Base-by-base conservation (phyloP, 2,329 filamentous ascomycete genomes). In the Cladophialophora bantiana region DNA sequence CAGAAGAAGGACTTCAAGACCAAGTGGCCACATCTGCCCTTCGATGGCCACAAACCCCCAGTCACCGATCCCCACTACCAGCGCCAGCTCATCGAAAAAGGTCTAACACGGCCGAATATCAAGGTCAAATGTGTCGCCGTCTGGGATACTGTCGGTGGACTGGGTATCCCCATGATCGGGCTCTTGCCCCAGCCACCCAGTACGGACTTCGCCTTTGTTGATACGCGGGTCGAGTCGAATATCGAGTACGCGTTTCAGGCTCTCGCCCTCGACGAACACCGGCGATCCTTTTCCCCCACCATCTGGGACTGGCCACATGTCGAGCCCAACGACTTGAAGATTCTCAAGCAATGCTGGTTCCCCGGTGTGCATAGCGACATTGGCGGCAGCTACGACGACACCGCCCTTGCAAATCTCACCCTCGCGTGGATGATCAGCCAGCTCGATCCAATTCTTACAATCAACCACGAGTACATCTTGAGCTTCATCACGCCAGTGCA, bases 361-460 rank as follows among this genome's bases (percentile, higher is more conserved):
- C 81, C 81, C 3, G 82, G 82, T 31, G 77, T 79, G 4, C 82
- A 85, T 73, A 77, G 78, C 20, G 84, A 84, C 69, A 74, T 83
- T 48, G 83, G 83, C 45, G 79, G 79, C 4, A 79, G 80, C 12
- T 83, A 83, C 66, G 77, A 78, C 56, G 82, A 84, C 69, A 79
- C 82, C 67, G 80, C 82, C 36, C 77, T 84, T 34, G 78, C 82
- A 15, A 83, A 84, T 68, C 77, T 84, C 58, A 79, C 80, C 26
- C 75, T 84, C 9, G 81, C 81, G 1, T 84, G 82, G 82, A 84
- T 84, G 82, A 82, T 84, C 74, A 74, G 81, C 67, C 75, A 81
- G 61, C 74, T 82, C 32, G 74, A 73, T 13, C 68, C 65, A 12
- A 61, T 73, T 40, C 57, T 74, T 18, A 71, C 69, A 18, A 70